These are phyloP conservation scores for Dactylellina leptospora DNA, from an alignment of 2,329 filamentous ascomycete species.

Conservation along the genomic window DNA sequence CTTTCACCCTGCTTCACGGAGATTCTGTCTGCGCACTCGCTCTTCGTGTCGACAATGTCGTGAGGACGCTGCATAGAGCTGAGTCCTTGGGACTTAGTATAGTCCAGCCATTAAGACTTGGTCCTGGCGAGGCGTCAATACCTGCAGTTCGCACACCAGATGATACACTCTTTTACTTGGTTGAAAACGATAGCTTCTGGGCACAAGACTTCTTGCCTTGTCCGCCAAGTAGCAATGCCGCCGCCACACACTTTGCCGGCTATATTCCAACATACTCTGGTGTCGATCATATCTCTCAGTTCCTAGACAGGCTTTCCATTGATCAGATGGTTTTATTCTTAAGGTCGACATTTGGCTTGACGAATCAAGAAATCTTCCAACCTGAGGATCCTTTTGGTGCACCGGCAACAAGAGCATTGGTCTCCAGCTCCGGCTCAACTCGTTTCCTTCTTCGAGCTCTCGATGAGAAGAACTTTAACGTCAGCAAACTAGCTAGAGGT, in stretches of 20 bases:
- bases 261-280: slow-evolving; percentile 43
- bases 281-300: slow-evolving; percentile 54
- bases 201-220: slow-evolving; percentile 53
- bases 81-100: slow-evolving; percentile 51
- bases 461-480: slow-evolving; percentile 52
- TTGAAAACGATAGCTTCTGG: slow-evolving; percentile 54
- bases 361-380: slow-evolving; percentile 49
- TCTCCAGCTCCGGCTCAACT: slow-evolving; percentile 39
- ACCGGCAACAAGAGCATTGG: slow-evolving; percentile 51
- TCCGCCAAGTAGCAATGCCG: slow-evolving; percentile 43
- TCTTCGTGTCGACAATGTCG: slow-evolving; percentile 51
- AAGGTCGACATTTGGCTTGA: slow-evolving; percentile 49
- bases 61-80: slow-evolving; percentile 42
- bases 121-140: slow-evolving; percentile 51
- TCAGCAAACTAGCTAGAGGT: slow-evolving; percentile 47
- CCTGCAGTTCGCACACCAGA: slow-evolving; percentile 53
- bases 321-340: slow-evolving; percentile 54
- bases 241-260: slow-evolving; percentile 48
- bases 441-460: slow-evolving; percentile 52
- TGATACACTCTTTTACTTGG: slow-evolving; percentile 53
- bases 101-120: slow-evolving; percentile 49
- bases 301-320: slow-evolving; percentile 51
- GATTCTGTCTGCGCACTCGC: slow-evolving; percentile 53
- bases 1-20: slow-evolving; percentile 53
- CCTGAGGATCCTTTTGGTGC: slow-evolving; percentile 53